phyloP scores from a whole-genome alignment of 306 rosid species.

The Acacia acuminata region DNA sequence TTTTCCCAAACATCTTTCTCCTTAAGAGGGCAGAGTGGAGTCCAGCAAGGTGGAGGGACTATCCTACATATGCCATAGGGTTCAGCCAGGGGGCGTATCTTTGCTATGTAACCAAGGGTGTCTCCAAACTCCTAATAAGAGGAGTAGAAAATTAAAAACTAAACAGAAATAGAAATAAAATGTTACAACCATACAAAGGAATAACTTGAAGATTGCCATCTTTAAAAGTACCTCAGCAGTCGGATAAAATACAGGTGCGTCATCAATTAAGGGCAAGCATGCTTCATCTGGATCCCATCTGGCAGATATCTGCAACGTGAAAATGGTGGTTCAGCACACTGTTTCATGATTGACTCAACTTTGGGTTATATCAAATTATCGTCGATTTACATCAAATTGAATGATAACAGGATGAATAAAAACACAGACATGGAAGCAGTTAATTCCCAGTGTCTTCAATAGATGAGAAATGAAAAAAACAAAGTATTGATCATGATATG shows the following conservation, averaged over 20 bases:
- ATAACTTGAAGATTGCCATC: slow-evolving; percentile 8
- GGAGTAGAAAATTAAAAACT: slow-evolving; percentile 13
- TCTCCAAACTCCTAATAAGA: slow-evolving; percentile 78
- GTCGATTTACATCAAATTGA: background rate
- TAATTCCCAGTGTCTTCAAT: slow-evolving; percentile 13
- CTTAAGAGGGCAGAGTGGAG: slow-evolving; percentile 89
- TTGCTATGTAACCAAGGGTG: slow-evolving; percentile 82
- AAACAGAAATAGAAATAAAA: slow-evolving; percentile 16
- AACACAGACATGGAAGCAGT: background rate
- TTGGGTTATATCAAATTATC: background rate
- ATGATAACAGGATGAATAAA: background rate
- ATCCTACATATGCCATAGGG: slow-evolving; percentile 90
- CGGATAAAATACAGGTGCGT: slow-evolving; percentile 90
- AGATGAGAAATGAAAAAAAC: slow-evolving; percentile 14
- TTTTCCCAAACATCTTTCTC: slow-evolving; percentile 75
- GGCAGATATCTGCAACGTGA: slow-evolving; percentile 61
- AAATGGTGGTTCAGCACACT: slow-evolving; percentile 25
- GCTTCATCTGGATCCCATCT: slow-evolving; percentile 82
- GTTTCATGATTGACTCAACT: slow-evolving; percentile 12
- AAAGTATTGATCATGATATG: background rate
- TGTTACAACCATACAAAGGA: slow-evolving; percentile 1
- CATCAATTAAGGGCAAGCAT: slow-evolving; percentile 73
- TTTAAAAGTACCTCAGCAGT: slow-evolving; percentile 61
- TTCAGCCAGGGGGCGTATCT: slow-evolving; percentile 77
- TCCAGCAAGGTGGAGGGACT: slow-evolving; percentile 92